Conservation (phyloP, 1,284 basidiomycete species). For the Neolentinus lepideus region DNA sequence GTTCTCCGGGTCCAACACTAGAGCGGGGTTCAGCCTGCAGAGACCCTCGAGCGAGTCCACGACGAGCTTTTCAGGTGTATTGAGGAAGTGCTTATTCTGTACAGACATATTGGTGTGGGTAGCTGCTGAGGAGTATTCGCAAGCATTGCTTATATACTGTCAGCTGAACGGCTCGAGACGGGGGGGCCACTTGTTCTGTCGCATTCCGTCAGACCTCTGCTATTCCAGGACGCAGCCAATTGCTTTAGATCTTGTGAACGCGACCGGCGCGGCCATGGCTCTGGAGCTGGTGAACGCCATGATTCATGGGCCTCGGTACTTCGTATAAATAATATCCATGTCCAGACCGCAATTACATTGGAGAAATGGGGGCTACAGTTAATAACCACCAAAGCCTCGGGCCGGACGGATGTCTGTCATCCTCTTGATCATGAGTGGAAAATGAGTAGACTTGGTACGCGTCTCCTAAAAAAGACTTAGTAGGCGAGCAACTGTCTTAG, state of each 20-base stretch:
- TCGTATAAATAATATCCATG: too few species aligned
- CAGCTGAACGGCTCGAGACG: neutral
- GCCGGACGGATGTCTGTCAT: too few species aligned
- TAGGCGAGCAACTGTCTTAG: too few species aligned
- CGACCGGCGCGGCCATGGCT: too few species aligned
- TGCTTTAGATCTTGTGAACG: too few species aligned
- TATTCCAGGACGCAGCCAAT: neutral
- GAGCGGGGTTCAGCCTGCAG: constrained; percentile 59
- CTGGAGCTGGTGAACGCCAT: too few species aligned
- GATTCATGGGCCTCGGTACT: too few species aligned
- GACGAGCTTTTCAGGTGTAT: constrained; percentile 63
- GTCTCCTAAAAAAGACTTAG: too few species aligned
- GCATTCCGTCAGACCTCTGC: neutral
- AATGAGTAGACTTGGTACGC: too few species aligned
- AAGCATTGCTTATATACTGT: neutral
- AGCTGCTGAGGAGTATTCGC: neutral
- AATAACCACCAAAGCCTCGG: neutral
- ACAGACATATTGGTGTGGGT: constrained; percentile 14
- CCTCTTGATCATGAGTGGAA: too few species aligned
- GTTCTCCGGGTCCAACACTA: constrained; percentile 59
- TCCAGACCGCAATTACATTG: too few species aligned
- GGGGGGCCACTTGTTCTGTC: too few species aligned
- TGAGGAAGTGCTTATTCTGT: constrained; percentile 68
- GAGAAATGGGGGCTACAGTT: neutral
- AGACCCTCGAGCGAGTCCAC: constrained; percentile 74